A percentile compares a stretch with the other conserved stretches of the same genome.
phyloP scores from a whole-genome alignment of 1,139 yeast genomes.

The Diutina siamensis region DNA sequence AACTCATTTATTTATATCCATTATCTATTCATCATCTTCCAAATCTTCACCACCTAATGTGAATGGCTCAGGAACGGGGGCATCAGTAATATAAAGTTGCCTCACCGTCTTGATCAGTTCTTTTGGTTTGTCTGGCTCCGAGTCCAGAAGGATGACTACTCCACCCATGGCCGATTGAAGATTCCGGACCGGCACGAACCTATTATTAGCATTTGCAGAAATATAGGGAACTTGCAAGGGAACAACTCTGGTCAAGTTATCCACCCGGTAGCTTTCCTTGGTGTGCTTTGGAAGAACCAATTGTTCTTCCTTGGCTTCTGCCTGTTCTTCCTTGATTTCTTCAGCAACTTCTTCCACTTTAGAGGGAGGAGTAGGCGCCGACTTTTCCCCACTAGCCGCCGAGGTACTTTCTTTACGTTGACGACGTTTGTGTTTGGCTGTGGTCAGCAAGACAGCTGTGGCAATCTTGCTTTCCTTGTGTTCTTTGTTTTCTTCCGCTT shows the following conservation, averaged over 20 bases:
- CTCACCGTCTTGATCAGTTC: slow-evolving; percentile 76
- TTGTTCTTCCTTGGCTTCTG: slow-evolving; percentile 16
- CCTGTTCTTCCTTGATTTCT: slow-evolving; percentile 13
- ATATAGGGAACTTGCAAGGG: slow-evolving; percentile 28
- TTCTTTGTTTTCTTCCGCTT: slow-evolving; percentile 66
- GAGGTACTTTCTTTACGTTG: slow-evolving; percentile 32
- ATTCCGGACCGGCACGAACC: slow-evolving; percentile 77
- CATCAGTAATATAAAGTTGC: slow-evolving; percentile 71
- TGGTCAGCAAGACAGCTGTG: slow-evolving; percentile 89
- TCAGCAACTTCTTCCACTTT: slow-evolving; percentile 18
- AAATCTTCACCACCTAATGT: slow-evolving; percentile 40
- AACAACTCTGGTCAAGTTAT: slow-evolving; percentile 76
- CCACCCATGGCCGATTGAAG: slow-evolving; percentile 65
- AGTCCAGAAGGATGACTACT: slow-evolving; percentile 68
- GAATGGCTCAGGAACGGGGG: slow-evolving; percentile 88
- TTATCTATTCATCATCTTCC: background rate
- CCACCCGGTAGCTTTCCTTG: slow-evolving; percentile 54
- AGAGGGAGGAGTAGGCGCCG: slow-evolving; percentile 9
- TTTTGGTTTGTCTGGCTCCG: slow-evolving; percentile 51
- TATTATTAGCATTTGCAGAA: slow-evolving; percentile 58
- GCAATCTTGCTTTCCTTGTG: slow-evolving; percentile 84
- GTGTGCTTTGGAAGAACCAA: slow-evolving; percentile 17
- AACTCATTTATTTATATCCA: background rate
- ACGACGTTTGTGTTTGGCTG: slow-evolving; percentile 85
- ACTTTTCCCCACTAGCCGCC: slow-evolving; percentile 11